Evolutionary conservation across 2,329 filamentous ascomycete species (phyloP), one percentile per base, ranked within the genome.

Genomic region (Fusarium odoratissimum): DNA sequence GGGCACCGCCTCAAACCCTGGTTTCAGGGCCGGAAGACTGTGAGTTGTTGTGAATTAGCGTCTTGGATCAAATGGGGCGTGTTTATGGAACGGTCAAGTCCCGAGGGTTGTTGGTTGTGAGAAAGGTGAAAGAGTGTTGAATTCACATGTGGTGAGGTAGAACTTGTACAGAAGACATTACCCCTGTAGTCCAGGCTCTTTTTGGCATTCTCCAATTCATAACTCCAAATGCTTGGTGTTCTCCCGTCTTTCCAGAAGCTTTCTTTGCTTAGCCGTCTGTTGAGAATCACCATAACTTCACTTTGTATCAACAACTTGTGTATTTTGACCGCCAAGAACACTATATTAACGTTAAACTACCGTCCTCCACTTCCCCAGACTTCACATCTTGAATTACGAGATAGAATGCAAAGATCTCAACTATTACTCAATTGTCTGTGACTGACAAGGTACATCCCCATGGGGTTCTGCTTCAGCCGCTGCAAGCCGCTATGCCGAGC

Each of bases 371-470:
- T 68, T 71, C 71, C 71, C 71, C 71, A 61, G 71, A 74, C 30
- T 66, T 62, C 16, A 7, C 40, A 62, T 52, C 46, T 59, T 11
- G 16, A 42, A 71, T 72, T 73, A 73, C 70, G 56, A 71, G 31
- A 73, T 57, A 31, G 14, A 61, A 59, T 35, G 44, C 48, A 71
- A 25, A 31, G 35, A 58, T 58, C 61, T 60, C 41, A 60, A 54
- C 42, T 58, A 73, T 74, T 73, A 74, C 71, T 60, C 54, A 74
- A 73, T 49, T 37, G 38, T 74, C 68, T 71, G 37, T 31, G 25
- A 16, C 0, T 0, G 59, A 33, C 69, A 70, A 72, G 67, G 67
- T 56, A 58, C 28, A 38, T 60, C 67, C 62, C 67, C 60, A 71
- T 54, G 66, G 67, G 60, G 66, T 57, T 40, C 45, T 64, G 25